Conservation (phyloP, 2,329 filamentous ascomycete species). For the Penicillium fuscoglaucum region DNA sequence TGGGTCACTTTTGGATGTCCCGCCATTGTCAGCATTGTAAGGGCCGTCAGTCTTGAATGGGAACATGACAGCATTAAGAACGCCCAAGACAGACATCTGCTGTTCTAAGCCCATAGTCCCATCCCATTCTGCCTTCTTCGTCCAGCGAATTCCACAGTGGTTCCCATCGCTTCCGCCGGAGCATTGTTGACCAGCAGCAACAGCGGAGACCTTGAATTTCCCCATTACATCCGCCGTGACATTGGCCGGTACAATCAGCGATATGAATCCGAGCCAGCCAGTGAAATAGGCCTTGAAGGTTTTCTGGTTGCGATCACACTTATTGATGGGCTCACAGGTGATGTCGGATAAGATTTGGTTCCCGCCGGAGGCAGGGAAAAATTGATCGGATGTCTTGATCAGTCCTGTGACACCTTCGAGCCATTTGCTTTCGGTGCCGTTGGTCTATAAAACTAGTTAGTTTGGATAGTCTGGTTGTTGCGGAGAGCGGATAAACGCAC, state of each 20-base stretch:
- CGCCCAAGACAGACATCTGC: conserved; percentile 66
- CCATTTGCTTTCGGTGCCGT: conserved; percentile 54
- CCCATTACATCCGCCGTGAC: conserved; percentile 55
- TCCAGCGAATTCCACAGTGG: conserved; percentile 62
- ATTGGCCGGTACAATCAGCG: conserved; percentile 58
- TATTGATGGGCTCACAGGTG: conserved; percentile 59
- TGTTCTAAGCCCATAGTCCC: conserved; percentile 60
- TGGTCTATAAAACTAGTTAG: conserved; percentile 37
- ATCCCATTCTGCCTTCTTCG: conserved; percentile 52
- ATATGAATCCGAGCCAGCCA: conserved; percentile 61
- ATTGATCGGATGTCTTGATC: conserved; percentile 47
- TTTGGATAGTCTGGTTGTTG: conserved; percentile 26
- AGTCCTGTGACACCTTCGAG: conserved; percentile 55
- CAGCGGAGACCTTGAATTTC: conserved; percentile 56
- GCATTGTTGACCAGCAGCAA: conserved; percentile 61
- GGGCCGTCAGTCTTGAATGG: conserved; percentile 48
- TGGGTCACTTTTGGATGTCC: conserved; percentile 45
- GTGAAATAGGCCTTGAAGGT: conserved; percentile 69
- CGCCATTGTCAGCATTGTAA: conserved; percentile 49
- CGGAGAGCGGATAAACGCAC: background rate
- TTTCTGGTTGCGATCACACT: conserved; percentile 68
- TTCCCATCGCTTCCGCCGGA: conserved; percentile 53
- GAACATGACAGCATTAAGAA: conserved; percentile 61
- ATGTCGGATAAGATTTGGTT: conserved; percentile 62
- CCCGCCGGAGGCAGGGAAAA: conserved; percentile 48